Evolutionary conservation across 192 early-diverging fungal species (phyloP).

Genomic region (Martensiomyces pterosporus): DNA sequence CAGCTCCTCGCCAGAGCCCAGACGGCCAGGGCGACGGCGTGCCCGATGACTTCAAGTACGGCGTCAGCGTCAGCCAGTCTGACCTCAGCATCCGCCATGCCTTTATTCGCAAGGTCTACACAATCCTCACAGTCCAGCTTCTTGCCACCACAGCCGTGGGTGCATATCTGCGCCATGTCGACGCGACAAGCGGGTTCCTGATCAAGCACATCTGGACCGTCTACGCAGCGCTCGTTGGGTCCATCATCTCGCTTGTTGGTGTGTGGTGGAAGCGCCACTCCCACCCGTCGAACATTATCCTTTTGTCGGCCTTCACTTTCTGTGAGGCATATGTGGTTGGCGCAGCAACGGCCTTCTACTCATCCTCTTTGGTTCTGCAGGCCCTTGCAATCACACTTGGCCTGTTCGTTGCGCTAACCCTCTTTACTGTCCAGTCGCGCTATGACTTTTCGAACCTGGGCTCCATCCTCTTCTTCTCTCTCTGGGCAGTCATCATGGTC

Average conservation of each 20-base stretch:
- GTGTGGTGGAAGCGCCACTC: constrained; percentile 59
- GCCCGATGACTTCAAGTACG: constrained; percentile 55
- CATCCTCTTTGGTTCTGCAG: constrained; percentile 62
- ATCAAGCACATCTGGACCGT: constrained; percentile 58
- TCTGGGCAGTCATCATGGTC: constrained; percentile 59
- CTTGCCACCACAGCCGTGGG: constrained; percentile 55
- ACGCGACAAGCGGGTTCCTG: constrained; percentile 51
- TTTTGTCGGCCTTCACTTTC: constrained; percentile 63
- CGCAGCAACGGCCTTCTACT: constrained; percentile 61
- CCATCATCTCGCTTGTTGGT: constrained; percentile 48
- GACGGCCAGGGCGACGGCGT: constrained; percentile 31
- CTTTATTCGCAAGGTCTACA: constrained; percentile 70
- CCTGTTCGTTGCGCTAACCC: constrained; percentile 66
- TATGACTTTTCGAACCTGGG: constrained; percentile 64
- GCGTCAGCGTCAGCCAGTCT: constrained; percentile 45
- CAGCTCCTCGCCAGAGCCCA: neutral
- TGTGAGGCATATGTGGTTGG: constrained; percentile 53
- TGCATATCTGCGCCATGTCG: constrained; percentile 56
- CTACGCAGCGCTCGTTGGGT: constrained; percentile 51
- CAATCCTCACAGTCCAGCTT: constrained; percentile 63
- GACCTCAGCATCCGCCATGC: constrained; percentile 52
- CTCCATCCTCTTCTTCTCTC: constrained; percentile 57
- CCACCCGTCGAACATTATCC: constrained; percentile 57
- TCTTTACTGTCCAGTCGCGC: constrained; percentile 76
- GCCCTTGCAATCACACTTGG: constrained; percentile 69